phyloP scores from a whole-genome alignment of 805 yeast species.

The Candida patagonica region DNA sequence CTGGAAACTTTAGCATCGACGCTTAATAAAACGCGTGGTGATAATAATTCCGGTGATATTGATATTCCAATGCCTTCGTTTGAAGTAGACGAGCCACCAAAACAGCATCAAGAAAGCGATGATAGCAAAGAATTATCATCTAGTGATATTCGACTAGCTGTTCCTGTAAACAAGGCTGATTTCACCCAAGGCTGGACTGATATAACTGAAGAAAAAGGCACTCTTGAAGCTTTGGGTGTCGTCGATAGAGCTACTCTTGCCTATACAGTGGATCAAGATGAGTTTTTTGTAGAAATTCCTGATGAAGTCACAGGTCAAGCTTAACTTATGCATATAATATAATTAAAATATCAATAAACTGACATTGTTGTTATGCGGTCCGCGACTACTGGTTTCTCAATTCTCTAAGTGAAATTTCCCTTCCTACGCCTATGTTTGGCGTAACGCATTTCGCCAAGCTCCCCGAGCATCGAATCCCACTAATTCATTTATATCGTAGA shows the following conservation, averaged over 20 bases:
- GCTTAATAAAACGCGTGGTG: constrained; percentile 10
- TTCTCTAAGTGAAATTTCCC: no score
- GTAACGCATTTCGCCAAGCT: constrained; percentile 11
- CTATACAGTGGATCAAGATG: constrained; percentile 6
- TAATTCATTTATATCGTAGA: constrained; percentile 9
- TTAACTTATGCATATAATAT: not conserved
- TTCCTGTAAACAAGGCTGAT: constrained; percentile 7
- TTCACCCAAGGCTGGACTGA: constrained; percentile 7
- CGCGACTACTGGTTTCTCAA: no score
- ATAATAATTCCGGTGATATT: constrained; percentile 6
- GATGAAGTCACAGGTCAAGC: constrained; percentile 1
- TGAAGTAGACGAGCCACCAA: constrained; percentile 5
- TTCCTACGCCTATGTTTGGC: not conserved
- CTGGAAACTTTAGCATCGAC: constrained; percentile 10
- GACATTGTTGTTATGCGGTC: no score
- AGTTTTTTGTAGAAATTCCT: constrained; percentile 11
- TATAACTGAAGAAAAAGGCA: constrained; percentile 6
- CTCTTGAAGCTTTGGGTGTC: constrained; percentile 7
- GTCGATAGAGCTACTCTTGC: constrained; percentile 11
- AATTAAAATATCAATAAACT: no score
- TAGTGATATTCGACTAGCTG: constrained; percentile 7
- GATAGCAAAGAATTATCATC: not conserved
- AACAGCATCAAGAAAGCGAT: not conserved
- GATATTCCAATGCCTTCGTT: constrained; percentile 13
- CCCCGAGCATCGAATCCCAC: constrained; percentile 7